These are phyloP conservation scores for Fusarium torreyae DNA, from an alignment of 2,329 filamentous ascomycete species.

Conservation along the genomic window DNA sequence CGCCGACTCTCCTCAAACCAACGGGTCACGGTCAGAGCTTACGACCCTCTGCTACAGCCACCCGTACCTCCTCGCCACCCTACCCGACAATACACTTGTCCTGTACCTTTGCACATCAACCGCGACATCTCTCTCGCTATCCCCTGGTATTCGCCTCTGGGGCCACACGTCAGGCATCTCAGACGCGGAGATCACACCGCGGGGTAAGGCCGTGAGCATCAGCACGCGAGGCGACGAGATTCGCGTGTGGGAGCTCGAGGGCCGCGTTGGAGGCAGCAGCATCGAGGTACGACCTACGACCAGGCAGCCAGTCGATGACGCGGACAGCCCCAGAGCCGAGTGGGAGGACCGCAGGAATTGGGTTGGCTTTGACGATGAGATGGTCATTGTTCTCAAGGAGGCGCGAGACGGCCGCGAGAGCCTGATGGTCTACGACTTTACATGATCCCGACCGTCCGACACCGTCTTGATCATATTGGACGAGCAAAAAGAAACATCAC, in stretches of 20 bases:
- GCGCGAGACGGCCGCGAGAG: constrained; percentile 77
- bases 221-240: constrained; percentile 84
- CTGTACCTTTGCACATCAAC: constrained; percentile 86
- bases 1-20: constrained; percentile 13
- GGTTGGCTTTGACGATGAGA: constrained; percentile 92
- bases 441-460: constrained; percentile 54
- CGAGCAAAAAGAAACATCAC: constrained; percentile 12
- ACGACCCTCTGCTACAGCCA: constrained; percentile 80
- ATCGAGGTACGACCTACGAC: constrained; percentile 64
- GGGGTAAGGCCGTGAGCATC: constrained; percentile 92
- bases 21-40: constrained; percentile 52
- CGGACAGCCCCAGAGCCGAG: constrained; percentile 43
- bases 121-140: constrained; percentile 75
- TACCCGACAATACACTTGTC: constrained; percentile 90
- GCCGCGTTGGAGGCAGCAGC: constrained; percentile 70
- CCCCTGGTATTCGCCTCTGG: constrained; percentile 83
- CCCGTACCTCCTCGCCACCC: constrained; percentile 86
- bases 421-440: constrained; percentile 90
- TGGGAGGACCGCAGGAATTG: constrained; percentile 71
- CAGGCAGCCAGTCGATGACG: constrained; percentile 48
- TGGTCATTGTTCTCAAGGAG: constrained; percentile 88
- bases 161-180: constrained; percentile 93
- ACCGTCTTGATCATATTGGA: constrained; percentile 1
- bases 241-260: constrained; percentile 91
- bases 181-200: constrained; percentile 85